Percentiles rank a stretch among this genome's conserved stretches.
These are phyloP conservation scores for Camillea tinctor DNA, from an alignment of 2,329 filamentous ascomycete genomes.

Conservation along the genomic window DNA sequence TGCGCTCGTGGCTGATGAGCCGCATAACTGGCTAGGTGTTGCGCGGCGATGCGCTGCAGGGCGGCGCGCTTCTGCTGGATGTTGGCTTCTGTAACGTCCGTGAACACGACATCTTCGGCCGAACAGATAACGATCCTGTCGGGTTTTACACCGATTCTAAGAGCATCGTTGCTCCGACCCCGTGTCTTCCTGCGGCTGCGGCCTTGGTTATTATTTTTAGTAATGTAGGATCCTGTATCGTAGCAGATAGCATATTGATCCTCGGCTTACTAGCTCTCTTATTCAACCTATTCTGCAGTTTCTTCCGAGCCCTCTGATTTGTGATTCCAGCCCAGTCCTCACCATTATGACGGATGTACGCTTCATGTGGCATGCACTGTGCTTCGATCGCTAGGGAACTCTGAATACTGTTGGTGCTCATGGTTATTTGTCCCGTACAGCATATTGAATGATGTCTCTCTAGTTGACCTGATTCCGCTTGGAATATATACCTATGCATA, in stretches of 20 bases:
- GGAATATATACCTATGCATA: not conserved
- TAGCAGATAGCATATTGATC: not conserved
- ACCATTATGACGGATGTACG: conserved; percentile 1
- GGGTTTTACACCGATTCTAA: not conserved
- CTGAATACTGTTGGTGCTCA: not conserved
- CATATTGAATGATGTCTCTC: no score
- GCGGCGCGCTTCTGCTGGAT: not conserved
- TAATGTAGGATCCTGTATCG: not conserved
- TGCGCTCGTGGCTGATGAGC: conserved; percentile 1
- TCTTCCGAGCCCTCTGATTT: conserved; percentile 5
- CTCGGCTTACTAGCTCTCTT: conserved; percentile 3
- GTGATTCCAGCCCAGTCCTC: conserved; percentile 10
- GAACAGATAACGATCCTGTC: not conserved
- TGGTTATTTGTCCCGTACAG: not conserved
- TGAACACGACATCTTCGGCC: not conserved
- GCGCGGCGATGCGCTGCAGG: conserved; percentile 1
- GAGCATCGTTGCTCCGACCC: not conserved
- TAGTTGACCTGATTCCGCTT: no score
- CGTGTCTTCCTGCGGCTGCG: not conserved
- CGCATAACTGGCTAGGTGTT: conserved; percentile 6
- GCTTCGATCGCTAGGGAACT: not conserved
- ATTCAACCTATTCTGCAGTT: conserved; percentile 11
- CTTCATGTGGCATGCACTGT: conserved; percentile 3
- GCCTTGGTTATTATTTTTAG: not conserved
- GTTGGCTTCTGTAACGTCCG: not conserved